These are phyloP conservation scores for Shiraia sp. DNA, from an alignment of 2,329 filamentous ascomycete species.

Conservation along the genomic window DNA sequence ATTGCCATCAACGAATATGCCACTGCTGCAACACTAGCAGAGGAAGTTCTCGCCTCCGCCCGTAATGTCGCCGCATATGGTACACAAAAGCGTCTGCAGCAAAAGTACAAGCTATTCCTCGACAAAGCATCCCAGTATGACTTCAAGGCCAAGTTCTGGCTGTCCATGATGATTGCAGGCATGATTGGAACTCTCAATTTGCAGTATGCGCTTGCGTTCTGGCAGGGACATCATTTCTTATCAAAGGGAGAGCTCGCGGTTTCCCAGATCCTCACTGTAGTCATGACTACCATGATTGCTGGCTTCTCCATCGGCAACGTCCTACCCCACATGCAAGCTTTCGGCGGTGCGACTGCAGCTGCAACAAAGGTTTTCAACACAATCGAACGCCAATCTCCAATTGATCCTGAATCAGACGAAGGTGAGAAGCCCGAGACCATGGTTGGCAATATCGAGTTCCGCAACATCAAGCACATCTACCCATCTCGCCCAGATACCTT, in stretches of 20 bases:
- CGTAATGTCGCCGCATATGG: conserved; percentile 91
- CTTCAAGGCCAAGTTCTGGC: conserved; percentile 70
- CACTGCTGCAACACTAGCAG: conserved; percentile 81
- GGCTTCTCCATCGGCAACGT: conserved; percentile 81
- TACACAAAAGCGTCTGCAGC: conserved; percentile 88
- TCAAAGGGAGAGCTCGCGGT: conserved; percentile 60
- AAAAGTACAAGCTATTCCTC: conserved; percentile 80
- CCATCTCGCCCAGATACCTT: conserved; percentile 88
- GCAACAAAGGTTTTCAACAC: conserved; percentile 91
- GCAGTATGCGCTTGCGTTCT: conserved; percentile 59
- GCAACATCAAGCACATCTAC: conserved; percentile 88
- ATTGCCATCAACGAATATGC: conserved; percentile 77
- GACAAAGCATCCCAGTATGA: conserved; percentile 74
- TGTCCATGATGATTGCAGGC: conserved; percentile 78
- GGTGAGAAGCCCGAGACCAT: conserved; percentile 76
- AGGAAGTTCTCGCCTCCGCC: conserved; percentile 93
- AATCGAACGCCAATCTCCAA: conserved; percentile 83
- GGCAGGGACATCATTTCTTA: conserved; percentile 62
- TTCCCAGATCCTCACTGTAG: conserved; percentile 76
- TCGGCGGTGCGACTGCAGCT: conserved; percentile 80
- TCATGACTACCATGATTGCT: conserved; percentile 90
- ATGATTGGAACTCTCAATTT: conserved; percentile 86
- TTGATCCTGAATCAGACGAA: conserved; percentile 72
- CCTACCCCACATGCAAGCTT: conserved; percentile 79
- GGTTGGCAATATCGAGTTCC: conserved; percentile 77